Evolutionary conservation across 306 rosid species (phyloP).

Genomic region (Oxytropis ochrocephala): DNA sequence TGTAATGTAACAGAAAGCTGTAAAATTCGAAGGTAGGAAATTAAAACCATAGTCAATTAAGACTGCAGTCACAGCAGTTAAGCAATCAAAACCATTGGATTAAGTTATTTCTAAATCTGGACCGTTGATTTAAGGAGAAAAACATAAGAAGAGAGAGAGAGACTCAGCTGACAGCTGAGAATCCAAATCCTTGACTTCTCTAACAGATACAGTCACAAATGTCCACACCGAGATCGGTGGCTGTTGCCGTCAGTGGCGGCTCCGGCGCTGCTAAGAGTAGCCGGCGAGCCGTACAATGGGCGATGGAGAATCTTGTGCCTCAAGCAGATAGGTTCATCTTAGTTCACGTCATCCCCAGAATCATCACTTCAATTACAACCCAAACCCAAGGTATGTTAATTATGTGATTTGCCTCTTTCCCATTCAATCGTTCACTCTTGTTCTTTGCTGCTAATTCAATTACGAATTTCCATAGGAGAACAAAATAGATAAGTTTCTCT

Average conservation of each 20-base stretch:
- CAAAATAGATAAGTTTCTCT: background rate
- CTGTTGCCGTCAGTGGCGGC: slow-evolving; percentile 63
- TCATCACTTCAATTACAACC: slow-evolving; percentile 67
- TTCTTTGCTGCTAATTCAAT: background rate
- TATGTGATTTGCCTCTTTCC: background rate
- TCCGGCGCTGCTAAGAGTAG: slow-evolving; percentile 53
- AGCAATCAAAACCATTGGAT: too few species aligned
- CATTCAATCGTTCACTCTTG: too few species aligned
- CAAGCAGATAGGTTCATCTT: slow-evolving; percentile 67
- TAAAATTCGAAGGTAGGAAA: too few species aligned
- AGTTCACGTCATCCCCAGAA: slow-evolving; percentile 77
- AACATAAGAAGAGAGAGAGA: too few species aligned
- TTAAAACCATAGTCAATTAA: too few species aligned
- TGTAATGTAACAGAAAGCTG: too few species aligned
- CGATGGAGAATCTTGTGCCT: slow-evolving; percentile 60
- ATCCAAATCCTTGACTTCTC: background rate
- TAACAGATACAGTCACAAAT: background rate
- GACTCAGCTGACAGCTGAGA: too few species aligned
- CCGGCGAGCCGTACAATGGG: slow-evolving; percentile 78
- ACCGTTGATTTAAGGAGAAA: too few species aligned
- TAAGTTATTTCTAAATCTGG: too few species aligned
- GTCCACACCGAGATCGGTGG: slow-evolving; percentile 50
- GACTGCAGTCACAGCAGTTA: too few species aligned
- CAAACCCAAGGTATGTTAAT: slow-evolving; percentile 36
- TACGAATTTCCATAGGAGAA: background rate